Base-by-base conservation (phyloP, 208 protist species). In the Leptomonas seymouri region DNA sequence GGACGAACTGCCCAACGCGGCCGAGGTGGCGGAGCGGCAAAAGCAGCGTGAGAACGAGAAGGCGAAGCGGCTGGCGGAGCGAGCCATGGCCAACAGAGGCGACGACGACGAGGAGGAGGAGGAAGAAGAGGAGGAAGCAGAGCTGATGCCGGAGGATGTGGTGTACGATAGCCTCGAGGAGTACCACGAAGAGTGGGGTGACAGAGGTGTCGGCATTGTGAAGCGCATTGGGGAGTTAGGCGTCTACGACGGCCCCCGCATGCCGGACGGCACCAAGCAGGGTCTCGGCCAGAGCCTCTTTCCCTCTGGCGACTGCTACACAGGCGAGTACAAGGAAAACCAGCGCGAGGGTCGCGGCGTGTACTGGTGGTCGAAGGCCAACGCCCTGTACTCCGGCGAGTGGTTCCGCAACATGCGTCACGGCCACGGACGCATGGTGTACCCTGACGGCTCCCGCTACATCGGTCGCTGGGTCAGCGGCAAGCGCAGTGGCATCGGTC, bases 221-320 rank as follows among this genome's bases (percentile, higher is more conserved):
- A 93, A 93, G 78, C 84, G 83, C 44, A 89, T 97, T 60, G 93
- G 93, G 48, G 93, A 97, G 81, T 82, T 97, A n/a, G 93, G 93
- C 51, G 76, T 95, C 2, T 97, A 90, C 68, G 27, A 83, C n/a
- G 93, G 93, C 16, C 68, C 82, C 2, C 84, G 90, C 5, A 62
- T 82, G 57, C 67, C 77, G 2, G 83, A 92, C 72, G 85, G 87
- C n/a, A 93, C 86, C n/a, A 97, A 97, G 67, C 74, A 92, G 36
- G 92, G 92, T 28, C 84, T 97, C 27, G 92, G 92, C 3, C 86
- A 94, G 71, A 89, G 74, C 28, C 84, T 97, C 30, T 97, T 89
- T 68, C 87, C 88, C 31, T 92, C 87, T 50, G 92, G 92, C 39
- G 92, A 97, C 71, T 89, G 80, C 64, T 97, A 97, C 75, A 63